Evolutionary conservation across 805 yeast species (phyloP).

Genomic region (Metschnikowia bowlesiae): DNA sequence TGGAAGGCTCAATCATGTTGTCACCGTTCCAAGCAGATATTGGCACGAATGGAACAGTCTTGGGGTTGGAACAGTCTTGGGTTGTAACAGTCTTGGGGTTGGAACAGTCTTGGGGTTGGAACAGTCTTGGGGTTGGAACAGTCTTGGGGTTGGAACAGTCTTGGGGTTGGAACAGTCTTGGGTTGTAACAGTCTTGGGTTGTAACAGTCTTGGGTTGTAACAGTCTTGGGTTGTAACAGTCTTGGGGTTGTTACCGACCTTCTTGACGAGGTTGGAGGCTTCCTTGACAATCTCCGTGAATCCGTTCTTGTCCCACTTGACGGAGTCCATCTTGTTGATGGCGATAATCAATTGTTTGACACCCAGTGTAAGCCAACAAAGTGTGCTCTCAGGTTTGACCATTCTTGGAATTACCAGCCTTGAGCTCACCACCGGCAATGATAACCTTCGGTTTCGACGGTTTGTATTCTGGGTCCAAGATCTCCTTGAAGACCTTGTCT

Average conservation of each 20-base stretch:
- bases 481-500: conserved; percentile 91
- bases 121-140: too few relatives aligned
- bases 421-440: conserved; percentile 93
- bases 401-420: conserved; percentile 91
- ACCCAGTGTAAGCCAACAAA: conserved; percentile 84
- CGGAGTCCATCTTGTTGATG: conserved; percentile 93
- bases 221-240: too few relatives aligned
- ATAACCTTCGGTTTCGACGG: conserved; percentile 98
- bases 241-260: conserved; percentile 84
- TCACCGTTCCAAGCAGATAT: conserved; percentile 87
- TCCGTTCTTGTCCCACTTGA: conserved; percentile 80
- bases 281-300: conserved; percentile 74
- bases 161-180: too few relatives aligned
- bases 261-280: conserved; percentile 74
- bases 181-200: too few relatives aligned
- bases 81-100: too few relatives aligned
- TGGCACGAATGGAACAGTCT: conserved; percentile 82
- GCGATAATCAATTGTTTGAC: conserved; percentile 84
- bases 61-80: too few relatives aligned
- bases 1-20: conserved; percentile 81
- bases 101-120: too few relatives aligned
- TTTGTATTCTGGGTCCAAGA: conserved; percentile 94
- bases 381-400: conserved; percentile 92
- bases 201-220: too few relatives aligned
- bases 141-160: too few relatives aligned